Percentiles rank a stretch among this genome's conserved stretches.
Evolutionary conservation across 2,329 filamentous ascomycete genomes (phyloP).

Genomic region (Monosporascus sp.): DNA sequence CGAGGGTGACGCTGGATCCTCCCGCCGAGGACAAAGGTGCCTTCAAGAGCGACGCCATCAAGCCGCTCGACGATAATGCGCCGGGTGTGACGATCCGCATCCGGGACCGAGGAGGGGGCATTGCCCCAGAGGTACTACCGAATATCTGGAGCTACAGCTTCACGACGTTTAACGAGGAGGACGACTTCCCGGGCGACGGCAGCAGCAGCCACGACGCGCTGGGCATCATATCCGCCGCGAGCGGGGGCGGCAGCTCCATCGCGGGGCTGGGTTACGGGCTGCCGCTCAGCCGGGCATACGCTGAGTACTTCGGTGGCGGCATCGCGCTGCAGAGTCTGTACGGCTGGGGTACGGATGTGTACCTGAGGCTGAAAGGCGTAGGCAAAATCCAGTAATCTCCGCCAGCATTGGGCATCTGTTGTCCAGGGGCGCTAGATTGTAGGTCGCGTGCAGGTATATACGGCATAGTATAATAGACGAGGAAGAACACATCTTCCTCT

Average conservation of each 20-base stretch:
- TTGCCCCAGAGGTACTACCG: conserved; percentile 73
- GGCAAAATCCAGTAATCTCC: conserved; percentile 41
- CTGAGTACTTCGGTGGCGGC: conserved; percentile 95
- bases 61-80: conserved; percentile 56
- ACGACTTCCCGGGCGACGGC: conserved; percentile 36
- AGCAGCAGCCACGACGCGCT: conserved; percentile 59
- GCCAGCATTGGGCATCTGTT: too few species aligned
- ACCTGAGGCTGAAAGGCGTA: conserved; percentile 58
- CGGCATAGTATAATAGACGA: too few species aligned
- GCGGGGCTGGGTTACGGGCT: conserved; percentile 91
- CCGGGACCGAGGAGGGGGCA: conserved; percentile 90
- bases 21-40: conserved; percentile 33
- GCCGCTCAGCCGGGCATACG: conserved; percentile 85
- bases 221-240: conserved; percentile 67
- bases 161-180: conserved; percentile 79
- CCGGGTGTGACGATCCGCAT: conserved; percentile 94
- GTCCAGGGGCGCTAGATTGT: too few species aligned
- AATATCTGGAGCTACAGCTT: conserved; percentile 98
- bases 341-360: conserved; percentile 80
- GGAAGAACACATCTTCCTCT: too few species aligned
- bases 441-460: too few species aligned
- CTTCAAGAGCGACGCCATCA: conserved; percentile 43
- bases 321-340: conserved; percentile 93
- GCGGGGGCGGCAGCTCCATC: conserved; percentile 73
- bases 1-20: conserved; percentile 27